A percentile compares a stretch with the other conserved stretches of the same genome.
Conservation (phyloP, 192 early-diverging fungal genomes). For the Gamsiella multidivaricata region DNA sequence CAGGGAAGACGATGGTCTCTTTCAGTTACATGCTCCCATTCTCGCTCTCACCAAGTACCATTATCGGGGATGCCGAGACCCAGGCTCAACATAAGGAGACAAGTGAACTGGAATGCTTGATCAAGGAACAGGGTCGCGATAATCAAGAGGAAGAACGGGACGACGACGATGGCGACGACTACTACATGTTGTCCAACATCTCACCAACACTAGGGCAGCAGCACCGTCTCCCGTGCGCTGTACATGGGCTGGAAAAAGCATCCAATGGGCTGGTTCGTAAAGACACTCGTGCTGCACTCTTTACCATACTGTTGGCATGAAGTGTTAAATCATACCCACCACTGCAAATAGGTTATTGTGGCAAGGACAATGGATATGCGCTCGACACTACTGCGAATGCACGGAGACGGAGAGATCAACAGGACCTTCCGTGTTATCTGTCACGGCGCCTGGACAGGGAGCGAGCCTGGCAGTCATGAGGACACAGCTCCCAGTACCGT, state of each 20-base stretch:
- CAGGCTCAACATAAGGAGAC: slow-evolving; percentile 24
- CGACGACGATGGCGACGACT: neutral
- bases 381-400: slow-evolving; percentile 44
- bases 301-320: no score
- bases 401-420: slow-evolving; percentile 31
- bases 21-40: slow-evolving; percentile 47
- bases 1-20: slow-evolving; percentile 57
- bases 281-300: no score
- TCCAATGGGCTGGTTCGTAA: slow-evolving; percentile 57
- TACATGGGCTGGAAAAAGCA: slow-evolving; percentile 69
- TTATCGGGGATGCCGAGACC: neutral
- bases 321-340: no score
- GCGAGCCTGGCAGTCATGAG: neutral
- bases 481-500: neutral
- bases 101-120: slow-evolving; percentile 1
- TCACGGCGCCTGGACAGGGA: slow-evolving; percentile 35
- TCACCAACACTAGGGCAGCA: slow-evolving; percentile 40
- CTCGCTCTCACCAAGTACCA: slow-evolving; percentile 17
- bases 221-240: slow-evolving; percentile 25
- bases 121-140: slow-evolving; percentile 8
- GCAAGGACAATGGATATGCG: slow-evolving; percentile 50
- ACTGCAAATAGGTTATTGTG: slow-evolving; percentile 52
- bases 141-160: neutral
- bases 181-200: slow-evolving; percentile 29
- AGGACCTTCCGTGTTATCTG: slow-evolving; percentile 51